phyloP scores from a whole-genome alignment of 768 basidiomycete species.

The Psilocybe subaeruginosa region DNA sequence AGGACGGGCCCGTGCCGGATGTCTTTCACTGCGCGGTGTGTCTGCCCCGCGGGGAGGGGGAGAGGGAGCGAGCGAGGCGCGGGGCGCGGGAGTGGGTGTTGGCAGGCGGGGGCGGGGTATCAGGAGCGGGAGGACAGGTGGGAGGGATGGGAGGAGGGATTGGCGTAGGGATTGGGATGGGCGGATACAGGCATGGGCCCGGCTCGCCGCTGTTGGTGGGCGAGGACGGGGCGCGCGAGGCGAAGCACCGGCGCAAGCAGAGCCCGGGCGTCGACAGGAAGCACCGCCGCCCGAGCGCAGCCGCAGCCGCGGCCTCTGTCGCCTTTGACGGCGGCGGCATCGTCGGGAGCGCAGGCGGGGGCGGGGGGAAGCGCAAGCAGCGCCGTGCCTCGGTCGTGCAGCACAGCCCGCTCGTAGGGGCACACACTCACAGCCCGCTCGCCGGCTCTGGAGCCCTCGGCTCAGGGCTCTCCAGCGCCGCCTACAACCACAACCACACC shows the following conservation, averaged over 20 bases:
- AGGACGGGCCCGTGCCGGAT: slow-evolving; percentile 61
- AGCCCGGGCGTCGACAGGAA: slow-evolving; percentile 40
- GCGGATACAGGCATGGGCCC: slow-evolving; percentile 40
- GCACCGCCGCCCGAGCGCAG: slow-evolving; percentile 36
- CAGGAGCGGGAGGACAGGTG: slow-evolving; percentile 33
- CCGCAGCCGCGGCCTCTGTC: slow-evolving; percentile 26
- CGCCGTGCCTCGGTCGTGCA: slow-evolving; percentile 30
- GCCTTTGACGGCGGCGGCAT: too few species aligned
- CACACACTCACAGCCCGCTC: too few species aligned
- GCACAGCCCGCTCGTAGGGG: slow-evolving; percentile 26
- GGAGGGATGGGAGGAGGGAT: slow-evolving; percentile 43
- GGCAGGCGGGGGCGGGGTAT: background rate
- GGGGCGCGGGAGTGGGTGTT: slow-evolving; percentile 33
- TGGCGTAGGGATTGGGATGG: slow-evolving; percentile 33
- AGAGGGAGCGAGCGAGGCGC: slow-evolving; percentile 36
- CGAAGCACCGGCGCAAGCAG: slow-evolving; percentile 33
- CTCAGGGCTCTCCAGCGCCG: too few species aligned
- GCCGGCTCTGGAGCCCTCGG: too few species aligned
- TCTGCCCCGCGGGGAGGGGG: slow-evolving; percentile 45
- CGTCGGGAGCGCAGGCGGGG: too few species aligned
- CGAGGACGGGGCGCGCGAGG: slow-evolving; percentile 19
- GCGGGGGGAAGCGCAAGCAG: slow-evolving; percentile 27
- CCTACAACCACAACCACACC: too few species aligned
- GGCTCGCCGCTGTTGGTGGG: slow-evolving; percentile 26
- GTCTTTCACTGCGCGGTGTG: slow-evolving; percentile 74